Base-by-base conservation (phyloP, 106 monocot genomes). In the Dendrobium nobile region DNA sequence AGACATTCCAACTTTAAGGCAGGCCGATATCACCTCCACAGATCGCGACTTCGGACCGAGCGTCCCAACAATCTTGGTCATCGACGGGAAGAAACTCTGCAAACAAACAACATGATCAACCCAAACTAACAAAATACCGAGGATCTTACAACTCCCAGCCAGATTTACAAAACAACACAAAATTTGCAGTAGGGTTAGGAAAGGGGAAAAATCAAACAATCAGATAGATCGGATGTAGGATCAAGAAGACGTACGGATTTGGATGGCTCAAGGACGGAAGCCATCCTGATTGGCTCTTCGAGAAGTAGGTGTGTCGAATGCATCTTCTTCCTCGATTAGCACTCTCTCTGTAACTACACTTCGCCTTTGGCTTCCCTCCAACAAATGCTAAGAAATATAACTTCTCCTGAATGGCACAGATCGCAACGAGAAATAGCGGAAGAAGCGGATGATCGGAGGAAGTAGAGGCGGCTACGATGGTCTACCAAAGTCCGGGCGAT, bases 261-360 rank as follows among this genome's bases (percentile, higher is more conserved):
- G 61, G 96, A 97, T 37, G 94, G 92, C 85, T 97, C 96, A 40
- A 97, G 96, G 82, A 97, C 87, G 84, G 96, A 97, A 20, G 96
- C 90, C 96, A 97, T 97, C 94, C 96, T 84, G 87, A 94, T 97
- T 67, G 96, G 96, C 75, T 97, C 94, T 82, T 97, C 96, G 16
- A 97, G 92, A 77, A 97, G 93, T 2, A 97, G 86, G 51, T 92
- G 88, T 26, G 87, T 89, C 24, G 94, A 84, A 67, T 94, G 94
- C 96, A 97, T 97, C 72, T 84, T 91, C 48, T 48, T 26, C 26
- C 2, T 48, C 22, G 4, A 74, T 20, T 74, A 4, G 17, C 31
- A 70, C 8, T 4, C 70, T 37, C 33, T 16, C 37, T 28, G 70
- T 65, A 65, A 9, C 24, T 26, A 9, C 22, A 26, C 64, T 26